Percentiles rank a stretch among this genome's conserved stretches.
Conservation (phyloP, 2,329 filamentous ascomycete genomes). For the Cytospora piceicola region DNA sequence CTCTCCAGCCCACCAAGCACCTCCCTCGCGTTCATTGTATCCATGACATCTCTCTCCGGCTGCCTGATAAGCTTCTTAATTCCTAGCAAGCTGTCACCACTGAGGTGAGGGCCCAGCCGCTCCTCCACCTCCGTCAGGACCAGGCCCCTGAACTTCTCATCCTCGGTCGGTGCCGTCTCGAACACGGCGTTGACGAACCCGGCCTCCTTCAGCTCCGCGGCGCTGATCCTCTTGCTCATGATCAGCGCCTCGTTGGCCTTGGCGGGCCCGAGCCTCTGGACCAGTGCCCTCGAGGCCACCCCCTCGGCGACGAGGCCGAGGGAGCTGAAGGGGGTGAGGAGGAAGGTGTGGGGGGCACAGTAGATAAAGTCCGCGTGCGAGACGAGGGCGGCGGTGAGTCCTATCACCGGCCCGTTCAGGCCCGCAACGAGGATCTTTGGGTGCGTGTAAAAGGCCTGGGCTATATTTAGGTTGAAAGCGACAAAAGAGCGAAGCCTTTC, state of each 20-base stretch:
- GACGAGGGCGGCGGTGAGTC: slow-evolving; percentile 81
- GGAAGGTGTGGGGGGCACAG: slow-evolving; percentile 76
- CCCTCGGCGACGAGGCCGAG: slow-evolving; percentile 91
- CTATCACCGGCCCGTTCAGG: slow-evolving; percentile 89
- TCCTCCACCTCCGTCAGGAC: slow-evolving; percentile 84
- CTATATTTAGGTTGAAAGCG: slow-evolving; percentile 85
- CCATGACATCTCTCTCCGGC: slow-evolving; percentile 72
- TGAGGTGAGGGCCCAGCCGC: slow-evolving; percentile 76
- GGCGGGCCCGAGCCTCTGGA: slow-evolving; percentile 75
- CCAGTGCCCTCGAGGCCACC: slow-evolving; percentile 76
- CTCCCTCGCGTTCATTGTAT: slow-evolving; percentile 79
- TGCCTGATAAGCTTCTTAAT: slow-evolving; percentile 84
- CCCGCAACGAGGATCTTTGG: slow-evolving; percentile 91
- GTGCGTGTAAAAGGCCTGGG: slow-evolving; percentile 88
- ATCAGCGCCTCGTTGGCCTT: slow-evolving; percentile 92
- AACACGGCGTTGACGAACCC: slow-evolving; percentile 91
- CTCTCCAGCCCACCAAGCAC: slow-evolving; percentile 83
- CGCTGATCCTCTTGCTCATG: slow-evolving; percentile 78
- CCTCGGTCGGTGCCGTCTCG: slow-evolving; percentile 58
- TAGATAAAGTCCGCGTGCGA: slow-evolving; percentile 93
- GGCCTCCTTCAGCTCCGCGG: slow-evolving; percentile 71
- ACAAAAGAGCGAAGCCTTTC: slow-evolving; percentile 68
- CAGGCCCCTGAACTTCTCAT: slow-evolving; percentile 68
- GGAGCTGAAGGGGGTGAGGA: slow-evolving; percentile 89
- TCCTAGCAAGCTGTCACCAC: slow-evolving; percentile 74